These are phyloP conservation scores for Yamadazyma aaseri DNA, from an alignment of 1,139 yeast species.

Conservation along the genomic window DNA sequence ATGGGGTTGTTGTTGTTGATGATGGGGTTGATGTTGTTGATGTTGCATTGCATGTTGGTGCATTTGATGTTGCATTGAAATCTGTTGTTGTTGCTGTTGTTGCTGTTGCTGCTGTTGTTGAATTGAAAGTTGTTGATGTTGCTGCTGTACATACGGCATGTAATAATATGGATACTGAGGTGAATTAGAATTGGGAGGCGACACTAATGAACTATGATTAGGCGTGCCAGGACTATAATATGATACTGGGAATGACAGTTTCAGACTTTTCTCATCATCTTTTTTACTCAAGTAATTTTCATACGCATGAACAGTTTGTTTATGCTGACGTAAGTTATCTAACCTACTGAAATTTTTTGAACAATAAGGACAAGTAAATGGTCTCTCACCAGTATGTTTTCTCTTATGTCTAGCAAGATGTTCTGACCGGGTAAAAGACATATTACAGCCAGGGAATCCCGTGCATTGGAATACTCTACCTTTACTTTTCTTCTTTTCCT, in stretches of 20 bases:
- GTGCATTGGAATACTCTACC: constrained; percentile 79
- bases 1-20: constrained; percentile 11
- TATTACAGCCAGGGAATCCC: constrained; percentile 82
- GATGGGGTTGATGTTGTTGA: constrained; percentile 12
- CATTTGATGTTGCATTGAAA: constrained; percentile 10
- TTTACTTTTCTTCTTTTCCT: constrained; percentile 42
- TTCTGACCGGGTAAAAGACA: constrained; percentile 87
- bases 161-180: constrained; percentile 17
- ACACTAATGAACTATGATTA: constrained; percentile 11
- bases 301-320: constrained; percentile 87
- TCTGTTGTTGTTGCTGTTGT: constrained; percentile 8
- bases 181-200: constrained; percentile 19
- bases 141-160: constrained; percentile 11
- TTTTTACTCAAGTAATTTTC: constrained; percentile 46
- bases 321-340: constrained; percentile 89
- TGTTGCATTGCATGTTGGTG: constrained; percentile 13
- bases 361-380: constrained; percentile 85
- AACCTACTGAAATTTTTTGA: constrained; percentile 76
- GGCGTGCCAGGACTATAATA: constrained; percentile 12
- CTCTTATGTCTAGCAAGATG: constrained; percentile 91
- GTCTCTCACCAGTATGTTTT: constrained; percentile 94
- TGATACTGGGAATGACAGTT: constrained; percentile 1
- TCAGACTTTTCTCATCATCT: constrained; percentile 7
- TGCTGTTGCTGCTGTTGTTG: constrained; percentile 3
- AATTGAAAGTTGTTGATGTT: constrained; percentile 1